These are phyloP conservation scores for Kodamaea kaohsiungensis DNA, from an alignment of 805 yeast species.

Conservation along the genomic window DNA sequence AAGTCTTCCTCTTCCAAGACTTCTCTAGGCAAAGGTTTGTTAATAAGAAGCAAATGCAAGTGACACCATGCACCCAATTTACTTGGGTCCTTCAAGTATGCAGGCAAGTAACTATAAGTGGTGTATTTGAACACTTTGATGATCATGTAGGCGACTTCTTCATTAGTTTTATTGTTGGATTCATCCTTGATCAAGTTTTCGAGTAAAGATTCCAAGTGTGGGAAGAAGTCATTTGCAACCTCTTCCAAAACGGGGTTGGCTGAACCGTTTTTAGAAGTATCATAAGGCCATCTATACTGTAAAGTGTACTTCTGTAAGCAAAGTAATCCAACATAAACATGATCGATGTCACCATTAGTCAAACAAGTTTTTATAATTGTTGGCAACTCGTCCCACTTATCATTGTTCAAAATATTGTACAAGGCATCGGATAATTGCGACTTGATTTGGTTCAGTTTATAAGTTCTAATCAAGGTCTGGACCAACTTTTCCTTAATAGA, in stretches of 20 bases:
- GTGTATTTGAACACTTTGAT: slow-evolving; percentile 43
- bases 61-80: slow-evolving; percentile 45
- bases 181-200: slow-evolving; percentile 28
- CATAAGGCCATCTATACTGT: slow-evolving; percentile 48
- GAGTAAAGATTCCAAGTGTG: slow-evolving; percentile 35
- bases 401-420: slow-evolving; percentile 51
- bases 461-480: slow-evolving; percentile 41
- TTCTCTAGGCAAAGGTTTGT: slow-evolving; percentile 38
- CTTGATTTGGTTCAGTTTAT: slow-evolving; percentile 41
- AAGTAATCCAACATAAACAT: slow-evolving; percentile 41
- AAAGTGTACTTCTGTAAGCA: slow-evolving; percentile 43
- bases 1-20: slow-evolving; percentile 32
- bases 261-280: slow-evolving; percentile 31
- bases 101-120: slow-evolving; percentile 39
- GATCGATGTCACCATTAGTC: slow-evolving; percentile 35
- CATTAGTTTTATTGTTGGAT: slow-evolving; percentile 17
- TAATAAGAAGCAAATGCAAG: slow-evolving; percentile 37
- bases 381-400: slow-evolving; percentile 46
- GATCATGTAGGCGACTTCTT: slow-evolving; percentile 41
- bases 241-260: slow-evolving; percentile 43
- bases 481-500: slow-evolving; percentile 38
- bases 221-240: slow-evolving; percentile 36
- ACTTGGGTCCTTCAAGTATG: slow-evolving; percentile 35
- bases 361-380: slow-evolving; percentile 45
- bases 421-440: slow-evolving; percentile 61